A percentile compares a stretch with the other conserved stretches of the same genome.
phyloP scores from a whole-genome alignment of 306 rosid species.

The Pterocarpus santalinus region DNA sequence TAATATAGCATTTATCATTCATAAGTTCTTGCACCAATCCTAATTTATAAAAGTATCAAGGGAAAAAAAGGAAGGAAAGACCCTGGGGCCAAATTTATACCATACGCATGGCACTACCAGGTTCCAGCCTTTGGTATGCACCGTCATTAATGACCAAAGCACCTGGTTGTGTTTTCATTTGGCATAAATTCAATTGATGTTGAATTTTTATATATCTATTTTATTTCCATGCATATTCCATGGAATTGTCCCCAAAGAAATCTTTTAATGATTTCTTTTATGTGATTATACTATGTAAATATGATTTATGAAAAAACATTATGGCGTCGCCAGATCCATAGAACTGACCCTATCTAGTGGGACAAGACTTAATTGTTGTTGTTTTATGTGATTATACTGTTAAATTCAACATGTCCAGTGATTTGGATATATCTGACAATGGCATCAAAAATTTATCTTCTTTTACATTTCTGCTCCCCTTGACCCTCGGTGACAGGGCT shows the following conservation, averaged over 20 bases:
- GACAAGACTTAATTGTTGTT: too few relatives aligned
- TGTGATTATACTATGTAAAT: not conserved
- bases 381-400: not conserved
- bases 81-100: too few relatives aligned
- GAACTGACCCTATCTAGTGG: too few relatives aligned
- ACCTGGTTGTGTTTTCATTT: not conserved
- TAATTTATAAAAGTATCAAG: too few relatives aligned
- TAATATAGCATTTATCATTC: too few relatives aligned
- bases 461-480: too few relatives aligned
- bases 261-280: not conserved
- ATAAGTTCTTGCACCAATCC: too few relatives aligned
- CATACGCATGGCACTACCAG: too few relatives aligned
- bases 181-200: not conserved
- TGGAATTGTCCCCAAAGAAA: not conserved
- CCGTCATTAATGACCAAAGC: not conserved
- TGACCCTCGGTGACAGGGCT: too few relatives aligned
- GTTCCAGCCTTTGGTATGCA: not conserved
- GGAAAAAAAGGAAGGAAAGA: too few relatives aligned
- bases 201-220: not conserved
- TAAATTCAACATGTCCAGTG: not conserved
- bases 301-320: too few relatives aligned
- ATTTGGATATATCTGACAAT: not conserved
- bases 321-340: too few relatives aligned
- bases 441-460: not conserved
- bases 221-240: not conserved